These are phyloP conservation scores for Nephelium lappaceum DNA, from an alignment of 345 rosid genomes.

Conservation along the genomic window DNA sequence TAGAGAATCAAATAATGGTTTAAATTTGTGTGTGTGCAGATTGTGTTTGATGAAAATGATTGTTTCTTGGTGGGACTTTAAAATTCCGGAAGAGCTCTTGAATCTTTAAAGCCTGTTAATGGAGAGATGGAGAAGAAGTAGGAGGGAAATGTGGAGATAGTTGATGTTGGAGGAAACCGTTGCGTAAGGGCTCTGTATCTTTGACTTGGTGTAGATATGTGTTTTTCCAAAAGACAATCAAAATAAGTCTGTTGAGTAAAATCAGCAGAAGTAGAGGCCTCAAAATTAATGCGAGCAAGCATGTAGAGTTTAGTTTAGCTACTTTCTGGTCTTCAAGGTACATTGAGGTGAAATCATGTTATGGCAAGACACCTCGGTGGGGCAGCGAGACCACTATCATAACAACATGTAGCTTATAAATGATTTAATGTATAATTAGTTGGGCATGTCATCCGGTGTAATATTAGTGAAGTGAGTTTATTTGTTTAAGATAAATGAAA, in stretches of 20 bases:
- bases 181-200: constrained; percentile 1
- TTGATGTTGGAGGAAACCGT: constrained; percentile 1
- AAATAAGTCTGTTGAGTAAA: constrained; percentile 7
- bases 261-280: not conserved
- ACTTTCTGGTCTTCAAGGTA: not conserved
- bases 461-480: no score
- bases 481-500: no score
- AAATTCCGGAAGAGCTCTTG: not conserved
- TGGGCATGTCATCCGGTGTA: no score
- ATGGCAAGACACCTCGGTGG: no score
- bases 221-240: not conserved
- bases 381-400: no score
- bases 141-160: constrained; percentile 21
- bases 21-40: not conserved
- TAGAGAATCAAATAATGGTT: constrained; percentile 20
- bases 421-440: no score
- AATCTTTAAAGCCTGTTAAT: constrained; percentile 1
- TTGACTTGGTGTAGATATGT: constrained; percentile 11
- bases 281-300: not conserved
- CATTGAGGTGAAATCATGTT: no score
- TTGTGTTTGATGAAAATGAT: not conserved
- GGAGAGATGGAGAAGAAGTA: constrained; percentile 9
- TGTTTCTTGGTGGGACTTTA: constrained; percentile 2
- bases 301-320: no score
- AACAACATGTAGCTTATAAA: no score